A percentile compares a stretch with the other conserved stretches of the same genome.
Conservation (phyloP, 768 basidiomycete genomes). For the Bullera alba region DNA sequence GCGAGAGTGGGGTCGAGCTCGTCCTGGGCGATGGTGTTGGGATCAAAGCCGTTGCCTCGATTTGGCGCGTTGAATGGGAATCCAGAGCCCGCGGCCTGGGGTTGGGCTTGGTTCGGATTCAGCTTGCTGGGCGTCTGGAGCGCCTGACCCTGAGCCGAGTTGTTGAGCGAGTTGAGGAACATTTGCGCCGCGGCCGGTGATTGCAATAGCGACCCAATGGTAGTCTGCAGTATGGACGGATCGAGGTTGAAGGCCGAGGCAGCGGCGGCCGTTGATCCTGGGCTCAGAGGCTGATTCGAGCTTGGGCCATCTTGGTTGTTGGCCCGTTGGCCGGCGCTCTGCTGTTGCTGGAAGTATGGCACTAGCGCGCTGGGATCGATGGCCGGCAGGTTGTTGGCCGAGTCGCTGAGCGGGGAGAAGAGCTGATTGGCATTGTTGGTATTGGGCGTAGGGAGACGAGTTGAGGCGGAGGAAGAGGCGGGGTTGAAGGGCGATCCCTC, state of each 20-base stretch:
- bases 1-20: conserved; percentile 30
- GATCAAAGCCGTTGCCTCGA: too few species aligned
- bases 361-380: neutral
- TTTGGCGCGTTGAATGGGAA: neutral
- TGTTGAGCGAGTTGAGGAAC: conserved; percentile 35
- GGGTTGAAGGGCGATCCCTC: conserved; percentile 8
- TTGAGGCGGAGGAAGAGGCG: conserved; percentile 2
- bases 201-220: conserved; percentile 41
- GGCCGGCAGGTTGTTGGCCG: neutral
- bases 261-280: conserved; percentile 1
- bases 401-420: too few species aligned
- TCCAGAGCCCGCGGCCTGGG: too few species aligned
- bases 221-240: conserved; percentile 34
- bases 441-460: neutral
- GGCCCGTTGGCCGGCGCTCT: too few species aligned
- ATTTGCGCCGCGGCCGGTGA: conserved; percentile 44
- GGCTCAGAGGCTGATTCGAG: conserved; percentile 7
- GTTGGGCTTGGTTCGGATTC: neutral
- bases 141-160: conserved; percentile 29
- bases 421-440: neutral
- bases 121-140: conserved; percentile 11
- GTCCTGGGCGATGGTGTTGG: neutral
- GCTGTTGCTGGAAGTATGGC: neutral
- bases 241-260: conserved; percentile 36
- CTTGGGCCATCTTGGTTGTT: neutral